Evolutionary conservation across 805 yeast genomes (phyloP), one percentile per base, ranked within the genome.

Genomic region (Metschnikowia koreensis): DNA sequence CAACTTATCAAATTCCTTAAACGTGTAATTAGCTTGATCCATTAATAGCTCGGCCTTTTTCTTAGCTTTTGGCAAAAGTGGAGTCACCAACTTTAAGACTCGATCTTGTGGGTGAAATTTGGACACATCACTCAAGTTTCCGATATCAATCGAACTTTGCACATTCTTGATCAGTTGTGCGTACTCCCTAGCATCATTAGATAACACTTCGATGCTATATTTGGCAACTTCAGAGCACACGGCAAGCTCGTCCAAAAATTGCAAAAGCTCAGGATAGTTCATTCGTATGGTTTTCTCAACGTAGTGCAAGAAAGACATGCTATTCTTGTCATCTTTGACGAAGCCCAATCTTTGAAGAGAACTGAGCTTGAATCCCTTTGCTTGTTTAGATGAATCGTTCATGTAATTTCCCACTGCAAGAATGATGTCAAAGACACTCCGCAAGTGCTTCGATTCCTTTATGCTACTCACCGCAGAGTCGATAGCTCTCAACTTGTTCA

Each of bases 361-460:
- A 41, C 84, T 78, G 52, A 87, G 71, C 60, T 80, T 84, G 67
- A 87, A 86, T 17, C 96, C 96, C 34, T 75, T 74, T 0, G 89
- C 91, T 55, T 80, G 79, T 60, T 84, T 87, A 4, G 85, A 74
- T 7, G 76, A 67, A 60, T 85, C 90, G 64, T 87, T 87, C 94
- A 87, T 87, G 59, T 81, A 86, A 60, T 87, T 87, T 55, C 94
- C 96, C 51, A 87, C 81, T 12, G 84, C 83, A 57, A 85, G 80
- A 54, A 87, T 84, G 41, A 87, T 80, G 55, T 80, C 83, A 53
- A 87, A 77, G 2, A 87, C 79, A 48, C 76, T 75, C 55, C 81
- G 76, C 61, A 87, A 75, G 38, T 81, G 76, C 15, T 72, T 60
- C 0, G 90, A 85, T 12, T 73, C 68, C 47, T 71, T 74, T 26